Conservation (phyloP, 2,329 filamentous ascomycete species). For the Aspergillus neoniger region DNA sequence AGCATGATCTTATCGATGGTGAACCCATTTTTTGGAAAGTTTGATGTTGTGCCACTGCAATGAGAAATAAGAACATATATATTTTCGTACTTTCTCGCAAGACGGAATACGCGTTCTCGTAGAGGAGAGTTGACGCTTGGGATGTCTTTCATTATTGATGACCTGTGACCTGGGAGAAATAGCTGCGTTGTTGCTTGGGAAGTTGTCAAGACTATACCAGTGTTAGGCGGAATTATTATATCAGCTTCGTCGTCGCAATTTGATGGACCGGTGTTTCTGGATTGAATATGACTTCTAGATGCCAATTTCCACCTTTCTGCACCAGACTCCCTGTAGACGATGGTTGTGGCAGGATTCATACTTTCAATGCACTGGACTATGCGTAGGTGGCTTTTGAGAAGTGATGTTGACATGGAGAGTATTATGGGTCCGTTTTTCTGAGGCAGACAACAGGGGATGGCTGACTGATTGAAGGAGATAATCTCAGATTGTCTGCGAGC, state of each 20-base stretch:
- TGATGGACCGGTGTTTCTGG: neutral
- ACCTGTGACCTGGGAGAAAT: conserved; percentile 63
- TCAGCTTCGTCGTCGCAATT: conserved; percentile 53
- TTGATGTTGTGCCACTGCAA: conserved; percentile 13
- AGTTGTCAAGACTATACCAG: conserved; percentile 70
- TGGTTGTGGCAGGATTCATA: conserved; percentile 7
- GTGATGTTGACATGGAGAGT: conserved; percentile 27
- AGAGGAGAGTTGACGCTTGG: conserved; percentile 47
- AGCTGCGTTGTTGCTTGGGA: conserved; percentile 72
- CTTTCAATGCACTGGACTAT: conserved; percentile 25
- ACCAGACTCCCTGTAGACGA: conserved; percentile 32
- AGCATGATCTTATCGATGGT: conserved; percentile 17
- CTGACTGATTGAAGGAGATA: conserved; percentile 24
- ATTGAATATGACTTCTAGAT: neutral
- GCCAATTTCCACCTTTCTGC: neutral
- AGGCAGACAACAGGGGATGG: conserved; percentile 13
- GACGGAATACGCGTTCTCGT: conserved; percentile 55
- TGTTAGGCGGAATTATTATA: conserved; percentile 67
- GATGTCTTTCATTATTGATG: neutral
- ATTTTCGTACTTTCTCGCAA: conserved; percentile 64
- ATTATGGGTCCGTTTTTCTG: conserved; percentile 26
- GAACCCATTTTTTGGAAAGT: conserved; percentile 23
- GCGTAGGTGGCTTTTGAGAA: conserved; percentile 31
- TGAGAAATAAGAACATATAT: conserved; percentile 68
- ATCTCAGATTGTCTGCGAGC: neutral